Evolutionary conservation across 164 flowering plant species (phyloP), one percentile per base, ranked within the genome.

Genomic region (Piper betle): DNA sequence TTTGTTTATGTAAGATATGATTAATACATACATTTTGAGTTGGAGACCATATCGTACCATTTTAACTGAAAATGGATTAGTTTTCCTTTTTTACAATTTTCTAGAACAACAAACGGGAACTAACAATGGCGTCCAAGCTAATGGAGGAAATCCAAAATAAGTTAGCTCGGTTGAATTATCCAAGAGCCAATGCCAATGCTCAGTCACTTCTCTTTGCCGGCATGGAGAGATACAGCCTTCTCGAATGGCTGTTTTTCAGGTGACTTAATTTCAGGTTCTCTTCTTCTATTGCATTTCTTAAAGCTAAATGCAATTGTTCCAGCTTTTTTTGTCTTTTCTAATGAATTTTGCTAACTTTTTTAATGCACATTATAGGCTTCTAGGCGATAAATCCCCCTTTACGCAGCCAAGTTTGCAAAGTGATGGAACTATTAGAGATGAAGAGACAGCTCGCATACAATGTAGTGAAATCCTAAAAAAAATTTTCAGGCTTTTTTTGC

Each of bases 231-330:
- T 90, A 90, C 57, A 84, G 89, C 25, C 94, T 93, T 58, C 97
- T 93, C 53, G 98, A 93, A 62, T 93, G 97, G 96, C 97, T 93
- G 68, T 92, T 93, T 72, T 92, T 92, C 82, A 78, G 81, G 98
- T 91, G 11, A 17, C 43, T 4, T 33, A 10, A 46, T 46, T 46
- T 46, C 50, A 46, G 18, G 18, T 18, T 54, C 20, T 5, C 9
- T 16, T 54, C 37, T 8, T 25, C 6, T 53, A 17, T 37, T 37
- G 37, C 60, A 25, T 57, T 57, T 16, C 17, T 42, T 42, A 6
- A 6, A 42, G 46, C 15, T 46, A 3, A 46, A 46, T 6, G 12
- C 6, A 9, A 6, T 10, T 46, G 10, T 12, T 3, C 0, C 50
- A 2, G 50, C 15, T 12, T 10, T 46, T 6, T 17, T 9, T 6